A percentile compares a stretch with the other conserved stretches of the same genome.
phyloP scores from a whole-genome alignment of 345 rosid genomes.

The Noccaea caerulescens region DNA sequence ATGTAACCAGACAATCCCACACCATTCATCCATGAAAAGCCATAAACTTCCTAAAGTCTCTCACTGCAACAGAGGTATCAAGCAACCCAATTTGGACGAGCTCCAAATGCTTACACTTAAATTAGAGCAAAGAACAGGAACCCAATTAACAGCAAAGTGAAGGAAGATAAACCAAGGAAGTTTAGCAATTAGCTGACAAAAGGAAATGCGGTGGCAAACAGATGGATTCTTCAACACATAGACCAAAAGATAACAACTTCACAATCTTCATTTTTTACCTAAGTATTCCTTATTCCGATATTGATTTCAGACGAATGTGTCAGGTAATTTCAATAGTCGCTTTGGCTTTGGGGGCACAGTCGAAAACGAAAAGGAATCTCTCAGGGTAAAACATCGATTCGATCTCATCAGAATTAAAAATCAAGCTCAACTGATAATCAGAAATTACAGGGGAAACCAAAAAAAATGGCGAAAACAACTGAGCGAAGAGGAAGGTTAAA shows the following conservation, averaged over 20 bases:
- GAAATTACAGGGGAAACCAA: neutral
- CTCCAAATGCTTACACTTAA: neutral
- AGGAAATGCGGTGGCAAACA: neutral
- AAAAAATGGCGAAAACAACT: neutral
- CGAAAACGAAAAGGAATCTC: neutral
- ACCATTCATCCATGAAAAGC: neutral
- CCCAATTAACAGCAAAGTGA: slow-evolving; percentile 3
- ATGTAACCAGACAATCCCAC: slow-evolving; percentile 7
- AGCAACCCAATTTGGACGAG: slow-evolving; percentile 9
- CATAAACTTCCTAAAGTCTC: neutral
- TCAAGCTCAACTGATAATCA: neutral
- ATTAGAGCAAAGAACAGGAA: slow-evolving; percentile 16
- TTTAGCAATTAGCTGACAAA: neutral
- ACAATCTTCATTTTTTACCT: neutral
- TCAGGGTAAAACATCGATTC: slow-evolving; percentile 4
- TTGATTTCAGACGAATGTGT: neutral
- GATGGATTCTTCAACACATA: neutral
- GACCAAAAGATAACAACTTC: slow-evolving; percentile 5
- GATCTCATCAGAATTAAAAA: neutral
- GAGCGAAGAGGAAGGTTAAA: neutral
- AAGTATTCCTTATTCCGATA: neutral
- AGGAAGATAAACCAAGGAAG: slow-evolving; percentile 1
- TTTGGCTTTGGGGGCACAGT: slow-evolving; percentile 2
- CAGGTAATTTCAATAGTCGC: neutral
- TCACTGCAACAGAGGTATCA: neutral